A percentile compares a stretch with the other conserved stretches of the same genome.
phyloP scores from a whole-genome alignment of 441 rosid genomes.

The Eruca vesicaria region DNA sequence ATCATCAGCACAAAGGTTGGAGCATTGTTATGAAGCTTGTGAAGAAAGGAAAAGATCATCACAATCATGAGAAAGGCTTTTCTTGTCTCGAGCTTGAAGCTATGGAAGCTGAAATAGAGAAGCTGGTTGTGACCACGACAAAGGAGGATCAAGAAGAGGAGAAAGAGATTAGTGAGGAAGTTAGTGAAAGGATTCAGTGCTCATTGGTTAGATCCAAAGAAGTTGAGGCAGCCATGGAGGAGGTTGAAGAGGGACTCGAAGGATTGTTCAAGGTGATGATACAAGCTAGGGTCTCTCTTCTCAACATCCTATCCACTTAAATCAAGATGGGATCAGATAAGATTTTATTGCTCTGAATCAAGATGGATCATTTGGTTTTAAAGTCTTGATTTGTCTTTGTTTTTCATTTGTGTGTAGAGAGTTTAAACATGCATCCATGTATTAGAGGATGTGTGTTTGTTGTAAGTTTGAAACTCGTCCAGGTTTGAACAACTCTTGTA shows the following conservation, averaged over 20 bases:
- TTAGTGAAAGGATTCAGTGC: constrained; percentile 34
- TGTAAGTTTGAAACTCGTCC: constrained; percentile 27
- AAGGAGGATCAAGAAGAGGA: constrained; percentile 24
- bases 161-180: constrained; percentile 12
- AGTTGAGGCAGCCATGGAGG: constrained; percentile 46
- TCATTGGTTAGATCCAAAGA: constrained; percentile 38
- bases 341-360: background rate
- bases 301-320: constrained; percentile 51
- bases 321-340: background rate
- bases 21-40: constrained; percentile 45
- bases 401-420: constrained; percentile 2
- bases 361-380: background rate
- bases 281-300: constrained; percentile 41
- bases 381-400: background rate
- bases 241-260: constrained; percentile 52
- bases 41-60: constrained; percentile 39
- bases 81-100: constrained; percentile 43
- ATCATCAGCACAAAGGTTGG: constrained; percentile 38
- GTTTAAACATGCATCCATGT: constrained; percentile 31
- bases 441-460: constrained; percentile 28
- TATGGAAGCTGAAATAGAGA: constrained; percentile 43
- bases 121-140: constrained; percentile 14
- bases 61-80: constrained; percentile 17
- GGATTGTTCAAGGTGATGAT: constrained; percentile 55
- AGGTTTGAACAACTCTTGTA: constrained; percentile 16